Conservation (phyloP, 352 stramenopile genomes). For the Phytopythium montanum region DNA sequence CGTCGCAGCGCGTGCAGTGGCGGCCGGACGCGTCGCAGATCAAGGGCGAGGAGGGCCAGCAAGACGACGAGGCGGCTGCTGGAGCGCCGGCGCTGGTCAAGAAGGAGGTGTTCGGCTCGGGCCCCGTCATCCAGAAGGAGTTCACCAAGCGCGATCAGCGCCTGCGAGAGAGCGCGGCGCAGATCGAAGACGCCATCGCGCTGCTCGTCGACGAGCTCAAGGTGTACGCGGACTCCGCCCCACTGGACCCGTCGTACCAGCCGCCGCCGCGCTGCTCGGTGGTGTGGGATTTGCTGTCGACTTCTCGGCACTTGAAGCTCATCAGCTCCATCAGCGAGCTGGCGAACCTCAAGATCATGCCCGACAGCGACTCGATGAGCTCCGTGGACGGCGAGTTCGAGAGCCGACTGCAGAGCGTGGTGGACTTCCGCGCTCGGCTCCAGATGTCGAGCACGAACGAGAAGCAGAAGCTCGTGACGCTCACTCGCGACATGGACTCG, state of each 20-base stretch:
- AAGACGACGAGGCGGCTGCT: constrained; percentile 17
- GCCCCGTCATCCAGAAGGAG: constrained; percentile 66
- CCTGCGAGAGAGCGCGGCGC: constrained; percentile 43
- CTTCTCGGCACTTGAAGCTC: constrained; percentile 66
- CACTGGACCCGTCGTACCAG: constrained; percentile 45
- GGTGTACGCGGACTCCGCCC: constrained; percentile 48
- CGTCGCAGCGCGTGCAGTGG: constrained; percentile 74
- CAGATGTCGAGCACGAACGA: constrained; percentile 71
- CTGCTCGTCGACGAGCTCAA: constrained; percentile 71
- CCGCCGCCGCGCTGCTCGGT: constrained; percentile 44
- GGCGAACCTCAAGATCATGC: constrained; percentile 50
- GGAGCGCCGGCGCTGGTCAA: constrained; percentile 27
- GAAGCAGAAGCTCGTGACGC: constrained; percentile 54
- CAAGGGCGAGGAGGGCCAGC: constrained; percentile 22
- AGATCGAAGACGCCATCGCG: constrained; percentile 53
- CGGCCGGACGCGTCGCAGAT: constrained; percentile 10
- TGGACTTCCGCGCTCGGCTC: constrained; percentile 67
- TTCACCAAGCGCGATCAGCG: constrained; percentile 77
- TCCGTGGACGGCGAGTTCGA: constrained; percentile 40
- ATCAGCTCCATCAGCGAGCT: constrained; percentile 74
- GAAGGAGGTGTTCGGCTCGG: constrained; percentile 47
- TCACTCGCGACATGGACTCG: constrained; percentile 34
- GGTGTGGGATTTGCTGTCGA: constrained; percentile 68
- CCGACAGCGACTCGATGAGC: constrained; percentile 14
- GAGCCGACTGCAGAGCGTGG: constrained; percentile 56